These are phyloP conservation scores for Conringia planisiliqua DNA, from an alignment of 345 rosid species.

Conservation along the genomic window DNA sequence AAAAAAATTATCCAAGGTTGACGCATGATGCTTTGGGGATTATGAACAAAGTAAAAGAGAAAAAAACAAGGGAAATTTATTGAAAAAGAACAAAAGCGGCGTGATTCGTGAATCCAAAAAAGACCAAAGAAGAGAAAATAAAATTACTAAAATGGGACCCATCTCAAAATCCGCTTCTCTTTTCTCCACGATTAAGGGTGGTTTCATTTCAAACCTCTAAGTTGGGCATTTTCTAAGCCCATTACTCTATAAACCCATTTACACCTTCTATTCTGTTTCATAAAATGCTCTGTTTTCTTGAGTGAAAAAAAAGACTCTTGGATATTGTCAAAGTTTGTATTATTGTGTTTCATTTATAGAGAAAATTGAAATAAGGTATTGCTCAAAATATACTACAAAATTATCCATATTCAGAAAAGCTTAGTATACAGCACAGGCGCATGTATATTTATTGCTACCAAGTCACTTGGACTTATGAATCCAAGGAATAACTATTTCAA, in stretches of 20 bases:
- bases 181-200: not conserved
- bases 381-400: not conserved
- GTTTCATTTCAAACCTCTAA: too few species aligned
- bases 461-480: not conserved
- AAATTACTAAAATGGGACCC: not conserved
- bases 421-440: not conserved
- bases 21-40: constrained; percentile 8
- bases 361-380: not conserved
- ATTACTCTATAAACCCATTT: not conserved
- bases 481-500: constrained; percentile 13
- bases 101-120: constrained; percentile 23
- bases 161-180: constrained; percentile 18
- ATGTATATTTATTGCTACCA: constrained; percentile 2
- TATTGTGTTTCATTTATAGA: not conserved
- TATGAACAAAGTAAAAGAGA: constrained; percentile 1
- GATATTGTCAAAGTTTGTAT: not conserved
- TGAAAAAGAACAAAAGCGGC: constrained; percentile 11
- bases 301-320: not conserved
- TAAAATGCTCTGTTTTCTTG: constrained; percentile 5
- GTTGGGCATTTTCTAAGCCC: not conserved
- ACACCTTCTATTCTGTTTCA: not conserved
- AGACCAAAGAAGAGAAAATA: not conserved
- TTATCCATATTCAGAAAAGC: not conserved
- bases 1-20: not conserved
- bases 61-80: not conserved